Evolutionary conservation across 495 filamentous ascomycete species (phyloP).

Genomic region (Neurospora africana): DNA sequence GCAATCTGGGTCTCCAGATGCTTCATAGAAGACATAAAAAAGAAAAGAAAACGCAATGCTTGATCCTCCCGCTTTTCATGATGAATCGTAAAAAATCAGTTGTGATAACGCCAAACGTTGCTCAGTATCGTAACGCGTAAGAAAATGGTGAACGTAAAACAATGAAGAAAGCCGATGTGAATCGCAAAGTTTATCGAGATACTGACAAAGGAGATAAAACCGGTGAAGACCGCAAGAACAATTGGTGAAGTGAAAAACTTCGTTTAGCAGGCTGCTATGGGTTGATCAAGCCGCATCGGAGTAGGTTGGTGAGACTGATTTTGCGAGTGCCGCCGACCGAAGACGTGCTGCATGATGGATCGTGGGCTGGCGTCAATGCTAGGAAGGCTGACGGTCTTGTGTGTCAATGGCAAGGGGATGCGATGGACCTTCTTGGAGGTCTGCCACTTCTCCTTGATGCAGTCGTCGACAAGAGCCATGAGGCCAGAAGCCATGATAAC

Average conservation of each 20-base stretch:
- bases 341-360: conserved; percentile 68
- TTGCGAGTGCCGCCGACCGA: conserved; percentile 47
- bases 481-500: conserved; percentile 85
- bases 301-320: conserved; percentile 26
- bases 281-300: conserved; percentile 29
- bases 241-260: background rate
- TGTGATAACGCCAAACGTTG: background rate
- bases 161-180: background rate
- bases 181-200: background rate
- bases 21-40: background rate
- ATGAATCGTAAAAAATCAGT: background rate
- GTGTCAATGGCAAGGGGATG: conserved; percentile 45
- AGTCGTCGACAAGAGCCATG: conserved; percentile 84
- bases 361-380: conserved; percentile 49
- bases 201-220: background rate
- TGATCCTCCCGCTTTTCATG: background rate
- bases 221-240: background rate
- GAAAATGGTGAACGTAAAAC: background rate
- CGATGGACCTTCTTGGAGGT: conserved; percentile 46
- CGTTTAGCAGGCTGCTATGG: conserved; percentile 29
- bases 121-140: background rate
- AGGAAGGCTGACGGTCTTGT: conserved; percentile 53
- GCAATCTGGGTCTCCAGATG: background rate
- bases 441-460: conserved; percentile 73
- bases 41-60: background rate